Conservation (phyloP, 1,284 basidiomycete genomes). For the Retiboletus flavoniger region DNA sequence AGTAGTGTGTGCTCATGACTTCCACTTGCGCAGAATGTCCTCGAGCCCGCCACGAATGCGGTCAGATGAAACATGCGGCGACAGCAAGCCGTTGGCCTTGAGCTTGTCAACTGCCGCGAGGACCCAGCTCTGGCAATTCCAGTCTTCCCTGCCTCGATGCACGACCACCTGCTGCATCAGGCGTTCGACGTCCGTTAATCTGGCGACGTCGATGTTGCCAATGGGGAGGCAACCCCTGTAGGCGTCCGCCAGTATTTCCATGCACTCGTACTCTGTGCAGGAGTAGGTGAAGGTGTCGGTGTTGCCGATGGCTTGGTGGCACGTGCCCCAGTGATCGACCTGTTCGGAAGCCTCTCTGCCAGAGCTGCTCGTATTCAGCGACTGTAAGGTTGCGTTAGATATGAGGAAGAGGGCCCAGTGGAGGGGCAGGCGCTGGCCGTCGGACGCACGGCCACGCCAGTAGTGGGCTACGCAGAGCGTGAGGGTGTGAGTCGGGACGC, state of each 20-base stretch:
- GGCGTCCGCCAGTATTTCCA: constrained; percentile 31
- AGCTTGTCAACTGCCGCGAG: constrained; percentile 27
- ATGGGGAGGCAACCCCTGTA: constrained; percentile 32
- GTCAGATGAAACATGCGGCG: constrained; percentile 19
- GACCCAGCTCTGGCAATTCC: constrained; percentile 36
- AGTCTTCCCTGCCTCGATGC: constrained; percentile 29
- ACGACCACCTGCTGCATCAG: constrained; percentile 28
- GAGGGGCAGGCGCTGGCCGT: constrained; percentile 30
- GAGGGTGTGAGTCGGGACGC: constrained; percentile 14
- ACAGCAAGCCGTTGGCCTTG: constrained; percentile 18
- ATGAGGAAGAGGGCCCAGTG: constrained; percentile 35
- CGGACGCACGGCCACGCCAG: neutral
- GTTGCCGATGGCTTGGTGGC: constrained; percentile 30
- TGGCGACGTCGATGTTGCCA: constrained; percentile 18
- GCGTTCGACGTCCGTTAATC: constrained; percentile 14
- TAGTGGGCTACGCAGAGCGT: too few species aligned
- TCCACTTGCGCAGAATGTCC: constrained; percentile 29
- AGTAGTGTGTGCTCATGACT: neutral
- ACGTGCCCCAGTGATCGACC: constrained; percentile 34
- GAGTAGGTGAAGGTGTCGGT: constrained; percentile 33
- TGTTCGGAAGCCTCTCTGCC: constrained; percentile 25
- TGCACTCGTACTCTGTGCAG: constrained; percentile 30
- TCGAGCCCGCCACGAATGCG: constrained; percentile 26
- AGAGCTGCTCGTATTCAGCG: constrained; percentile 22
- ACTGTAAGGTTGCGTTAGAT: constrained; percentile 24